Evolutionary conservation across 1,284 basidiomycete genomes (phyloP), one percentile per base, ranked within the genome.

Genomic region (Rhodotorula sp.): DNA sequence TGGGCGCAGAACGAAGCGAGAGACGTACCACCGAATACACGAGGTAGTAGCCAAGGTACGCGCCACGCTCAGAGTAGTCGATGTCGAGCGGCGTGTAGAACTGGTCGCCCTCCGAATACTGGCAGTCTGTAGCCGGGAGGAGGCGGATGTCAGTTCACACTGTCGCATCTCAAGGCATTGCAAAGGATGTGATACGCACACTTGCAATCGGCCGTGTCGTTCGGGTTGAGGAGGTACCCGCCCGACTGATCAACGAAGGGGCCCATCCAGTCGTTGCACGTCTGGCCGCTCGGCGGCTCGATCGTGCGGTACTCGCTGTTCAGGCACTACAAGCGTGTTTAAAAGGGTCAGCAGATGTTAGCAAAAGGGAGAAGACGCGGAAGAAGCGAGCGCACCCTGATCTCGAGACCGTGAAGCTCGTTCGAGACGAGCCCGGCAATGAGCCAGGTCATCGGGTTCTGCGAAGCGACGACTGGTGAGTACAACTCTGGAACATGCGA

Each of bases 161-260:
- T 13, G n/a, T n/a, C n/a, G n/a, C n/a, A n/a, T n/a, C n/a, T n/a
- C n/a, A n/a, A n/a, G n/a, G n/a, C n/a, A n/a, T n/a, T n/a, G n/a
- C n/a, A n/a, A n/a, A n/a, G 79, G 74, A 80, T 80, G n/a, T n/a
- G n/a, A n/a, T 64, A 81, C 77, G 79, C 82, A 51, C 67, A 92
- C n/a, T 85, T 84, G 81, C 92, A 94, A 12, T 78, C 78, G 2
- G 79, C 65, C 0, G 87, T 89, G 15, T 85, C 90, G 62, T 84
- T 82, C 0, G 86, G 86, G 81, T 95, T 90, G 75, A 90, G 85
- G 53, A 97, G 81, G 82, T 97, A 97, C 0, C 92, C 94, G 7
- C 88, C 68, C 5, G 61, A 58, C 10, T 21, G 89, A 8, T 53
- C 50, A 36, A 78, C 41, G 70, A 69, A 79, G 2, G 69, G 48